Base-by-base conservation (phyloP, 2,329 filamentous ascomycete species). In the Phyllosticta citrichinensis region DNA sequence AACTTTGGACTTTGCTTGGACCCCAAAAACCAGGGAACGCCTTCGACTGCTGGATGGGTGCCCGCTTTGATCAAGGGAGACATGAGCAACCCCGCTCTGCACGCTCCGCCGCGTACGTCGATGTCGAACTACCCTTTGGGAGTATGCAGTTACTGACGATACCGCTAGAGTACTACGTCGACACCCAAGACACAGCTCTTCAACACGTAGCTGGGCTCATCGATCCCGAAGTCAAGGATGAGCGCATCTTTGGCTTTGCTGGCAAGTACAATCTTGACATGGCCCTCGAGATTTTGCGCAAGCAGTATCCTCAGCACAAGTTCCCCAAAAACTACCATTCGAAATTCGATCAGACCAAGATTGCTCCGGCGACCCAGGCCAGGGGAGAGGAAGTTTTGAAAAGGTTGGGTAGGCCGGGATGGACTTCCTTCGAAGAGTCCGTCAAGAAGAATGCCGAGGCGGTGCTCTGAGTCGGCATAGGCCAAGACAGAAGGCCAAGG, bases 151-250 rank as follows among this genome's bases (percentile, higher is more conserved):
- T n/a, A 56, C 30, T 25, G n/a, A 55, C 12, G 17, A 47, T 14
- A 47, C 40, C 17, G 19, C 35, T 62, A 62, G 64, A 58, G 52
- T 63, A 55, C 63, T 64, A 55, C 35, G 61, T 67, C 54, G 64
- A 68, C 40, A 65, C 66, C 6, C 57, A 64, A 35, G 67, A 69
- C 55, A 62, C 61, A n/a, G 67, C 64, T 51, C 62, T 62, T 40
- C 60, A 67, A 17, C 66, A 68, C 53, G 63, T 67, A 33, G 64
- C 63, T 11, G 65, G 53, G 22, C 61, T 65, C 25, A 62, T 66
- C 19, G 58, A 66, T 51, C 64, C 64, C 27, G 61, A 53, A 17
- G 61, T 60, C 52, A 58, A 55, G 33, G 57, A 62, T 19, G 64
- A 67, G 55, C 63, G 66, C 14, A 63, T 66, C 20, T 65, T 66